Percentiles rank a stretch among this genome's conserved stretches.
Conservation (phyloP, 2,329 filamentous ascomycete genomes). For the Penicillium sp. region DNA sequence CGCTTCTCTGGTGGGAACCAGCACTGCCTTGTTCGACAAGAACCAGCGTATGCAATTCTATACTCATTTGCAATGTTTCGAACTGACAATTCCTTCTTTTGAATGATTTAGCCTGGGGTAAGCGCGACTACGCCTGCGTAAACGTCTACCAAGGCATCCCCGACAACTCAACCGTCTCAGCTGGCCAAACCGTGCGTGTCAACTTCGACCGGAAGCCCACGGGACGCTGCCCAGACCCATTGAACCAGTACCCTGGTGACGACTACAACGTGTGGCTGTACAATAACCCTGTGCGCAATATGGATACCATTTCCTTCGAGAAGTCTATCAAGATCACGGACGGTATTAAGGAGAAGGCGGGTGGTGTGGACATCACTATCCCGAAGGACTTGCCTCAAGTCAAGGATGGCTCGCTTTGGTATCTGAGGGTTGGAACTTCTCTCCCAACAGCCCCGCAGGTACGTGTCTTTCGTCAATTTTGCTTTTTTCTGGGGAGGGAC, state of each 20-base stretch:
- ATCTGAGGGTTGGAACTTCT: slow-evolving; percentile 25
- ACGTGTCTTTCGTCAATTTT: not conserved
- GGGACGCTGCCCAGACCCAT: slow-evolving; percentile 22
- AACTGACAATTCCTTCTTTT: not conserved
- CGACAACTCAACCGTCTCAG: slow-evolving; percentile 29
- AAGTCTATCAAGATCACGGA: slow-evolving; percentile 18
- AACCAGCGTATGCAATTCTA: slow-evolving; percentile 23
- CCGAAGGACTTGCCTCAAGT: slow-evolving; percentile 26
- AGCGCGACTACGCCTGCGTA: slow-evolving; percentile 33
- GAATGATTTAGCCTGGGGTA: slow-evolving; percentile 29
- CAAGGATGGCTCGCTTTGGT: slow-evolving; percentile 28
- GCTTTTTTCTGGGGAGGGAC: not conserved
- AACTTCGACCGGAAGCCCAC: slow-evolving; percentile 29
- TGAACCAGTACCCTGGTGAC: slow-evolving; percentile 19
- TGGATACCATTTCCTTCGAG: slow-evolving; percentile 22
- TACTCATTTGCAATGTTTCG: not conserved
- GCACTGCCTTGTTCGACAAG: slow-evolving; percentile 32
- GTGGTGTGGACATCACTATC: slow-evolving; percentile 24
- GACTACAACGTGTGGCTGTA: slow-evolving; percentile 30
- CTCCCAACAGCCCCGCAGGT: slow-evolving; percentile 30
- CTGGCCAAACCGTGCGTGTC: slow-evolving; percentile 24
- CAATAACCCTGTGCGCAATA: slow-evolving; percentile 29
- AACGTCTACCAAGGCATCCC: slow-evolving; percentile 35
- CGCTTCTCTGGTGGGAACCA: slow-evolving; percentile 25
- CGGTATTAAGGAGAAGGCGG: slow-evolving; percentile 18